These are phyloP conservation scores for Xylaria arbuscula DNA, from an alignment of 2,329 filamentous ascomycete species.

Conservation along the genomic window DNA sequence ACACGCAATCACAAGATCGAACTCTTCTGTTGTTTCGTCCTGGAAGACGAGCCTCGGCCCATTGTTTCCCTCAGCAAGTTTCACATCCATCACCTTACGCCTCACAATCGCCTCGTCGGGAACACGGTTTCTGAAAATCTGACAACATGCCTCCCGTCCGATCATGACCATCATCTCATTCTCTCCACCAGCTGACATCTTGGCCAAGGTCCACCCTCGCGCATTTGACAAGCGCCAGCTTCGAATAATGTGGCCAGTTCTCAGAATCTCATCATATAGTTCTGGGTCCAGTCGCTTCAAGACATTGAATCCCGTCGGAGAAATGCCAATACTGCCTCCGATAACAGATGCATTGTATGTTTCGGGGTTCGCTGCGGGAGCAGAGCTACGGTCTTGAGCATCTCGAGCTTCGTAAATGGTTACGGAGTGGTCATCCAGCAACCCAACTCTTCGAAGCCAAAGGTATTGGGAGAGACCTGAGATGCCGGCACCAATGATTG, in stretches of 20 bases:
- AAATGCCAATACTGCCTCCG: slow-evolving; percentile 33
- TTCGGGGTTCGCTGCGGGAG: slow-evolving; percentile 11
- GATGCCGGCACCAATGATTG: slow-evolving; percentile 34
- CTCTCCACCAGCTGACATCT: slow-evolving; percentile 12
- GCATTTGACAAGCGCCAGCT: slow-evolving; percentile 35
- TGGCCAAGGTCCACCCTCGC: slow-evolving; percentile 31
- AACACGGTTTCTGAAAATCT: slow-evolving; percentile 29
- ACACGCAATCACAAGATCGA: slow-evolving; percentile 36
- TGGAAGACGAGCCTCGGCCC: slow-evolving; percentile 34
- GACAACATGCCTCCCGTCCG: slow-evolving; percentile 33
- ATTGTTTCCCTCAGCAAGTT: slow-evolving; percentile 29
- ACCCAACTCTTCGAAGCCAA: slow-evolving; percentile 30
- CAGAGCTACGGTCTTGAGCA: slow-evolving; percentile 8
- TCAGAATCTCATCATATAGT: slow-evolving; percentile 27
- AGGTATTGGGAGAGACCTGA: slow-evolving; percentile 33
- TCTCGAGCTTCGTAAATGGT: slow-evolving; percentile 35
- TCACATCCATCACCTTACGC: slow-evolving; percentile 34
- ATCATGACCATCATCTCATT: slow-evolving; percentile 36
- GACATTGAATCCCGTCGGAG: slow-evolving; percentile 29
- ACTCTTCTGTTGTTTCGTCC: slow-evolving; percentile 24
- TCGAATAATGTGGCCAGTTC: slow-evolving; percentile 33
- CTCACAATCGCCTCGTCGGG: slow-evolving; percentile 28
- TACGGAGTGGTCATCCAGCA: slow-evolving; percentile 24
- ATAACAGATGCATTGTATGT: slow-evolving; percentile 35
- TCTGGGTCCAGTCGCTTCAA: slow-evolving; percentile 24